Percentiles rank a stretch among this genome's conserved stretches.
Conservation (phyloP, 441 rosid species). For the Erysimum pusillum region DNA sequence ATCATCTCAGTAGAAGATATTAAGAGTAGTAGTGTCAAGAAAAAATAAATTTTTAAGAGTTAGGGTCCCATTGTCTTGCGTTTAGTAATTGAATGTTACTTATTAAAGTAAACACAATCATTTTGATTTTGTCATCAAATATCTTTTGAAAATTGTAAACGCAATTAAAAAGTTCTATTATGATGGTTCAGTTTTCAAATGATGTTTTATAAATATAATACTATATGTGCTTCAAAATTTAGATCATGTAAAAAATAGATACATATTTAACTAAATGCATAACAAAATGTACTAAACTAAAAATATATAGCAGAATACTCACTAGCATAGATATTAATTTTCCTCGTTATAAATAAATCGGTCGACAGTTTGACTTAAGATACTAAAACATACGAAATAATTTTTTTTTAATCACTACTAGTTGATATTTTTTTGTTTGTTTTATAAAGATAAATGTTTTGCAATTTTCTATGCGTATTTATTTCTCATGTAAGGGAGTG, state of each 20-base stretch:
- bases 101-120: conserved; percentile 17
- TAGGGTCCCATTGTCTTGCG: conserved; percentile 35
- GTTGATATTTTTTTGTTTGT: no score
- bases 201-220: neutral
- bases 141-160: neutral
- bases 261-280: no score
- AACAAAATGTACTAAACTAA: neutral
- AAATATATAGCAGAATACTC: no score
- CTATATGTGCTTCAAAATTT: neutral
- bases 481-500: neutral
- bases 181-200: neutral
- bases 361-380: no score
- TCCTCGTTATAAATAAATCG: no score
- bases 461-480: neutral
- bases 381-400: no score
- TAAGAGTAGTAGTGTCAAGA: neutral
- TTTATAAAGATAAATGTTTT: neutral
- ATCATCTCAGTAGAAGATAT: conserved; percentile 33
- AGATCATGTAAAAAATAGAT: neutral
- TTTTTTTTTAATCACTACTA: no score
- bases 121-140: neutral
- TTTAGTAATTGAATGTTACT: conserved; percentile 5
- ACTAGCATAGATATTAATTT: no score
- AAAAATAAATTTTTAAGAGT: conserved; percentile 30
- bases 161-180: neutral